These are phyloP conservation scores for Excoecaria cochinchinensis DNA, from an alignment of 345 rosid genomes.

Conservation along the genomic window DNA sequence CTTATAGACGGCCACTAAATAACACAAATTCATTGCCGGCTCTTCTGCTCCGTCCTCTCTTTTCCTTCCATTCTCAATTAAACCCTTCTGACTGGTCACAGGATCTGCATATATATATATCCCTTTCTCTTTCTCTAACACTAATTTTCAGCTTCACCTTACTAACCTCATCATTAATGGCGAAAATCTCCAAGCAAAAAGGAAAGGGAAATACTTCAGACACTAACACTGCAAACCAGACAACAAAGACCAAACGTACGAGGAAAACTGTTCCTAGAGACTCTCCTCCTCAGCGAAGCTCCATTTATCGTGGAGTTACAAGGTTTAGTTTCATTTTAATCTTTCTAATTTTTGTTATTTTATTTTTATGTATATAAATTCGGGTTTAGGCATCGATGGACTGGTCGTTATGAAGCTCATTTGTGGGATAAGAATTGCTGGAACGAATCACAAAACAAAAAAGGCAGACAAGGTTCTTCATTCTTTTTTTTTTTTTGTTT, in stretches of 20 bases:
- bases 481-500: neutral
- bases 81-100: neutral
- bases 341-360: neutral
- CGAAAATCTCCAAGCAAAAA: conserved; percentile 36
- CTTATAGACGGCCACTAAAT: conserved; percentile 32
- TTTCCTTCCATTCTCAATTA: neutral
- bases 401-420: conserved; percentile 62
- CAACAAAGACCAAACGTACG: conserved; percentile 40
- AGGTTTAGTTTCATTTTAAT: conserved; percentile 29
- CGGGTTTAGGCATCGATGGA: conserved; percentile 54
- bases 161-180: conserved; percentile 28
- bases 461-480: conserved; percentile 57
- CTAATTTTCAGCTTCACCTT: neutral
- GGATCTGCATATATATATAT: too few relatives aligned
- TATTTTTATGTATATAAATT: neutral
- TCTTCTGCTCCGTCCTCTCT: neutral
- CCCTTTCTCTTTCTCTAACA: too few relatives aligned
- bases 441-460: conserved; percentile 61
- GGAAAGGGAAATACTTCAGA: neutral
- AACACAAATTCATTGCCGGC: conserved; percentile 19
- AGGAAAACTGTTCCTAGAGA: conserved; percentile 52
- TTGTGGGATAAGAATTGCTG: conserved; percentile 67
- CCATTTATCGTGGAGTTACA: conserved; percentile 61
- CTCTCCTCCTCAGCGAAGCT: conserved; percentile 61
- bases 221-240: neutral